These are phyloP conservation scores for Spathaspora girioi DNA, from an alignment of 805 yeast genomes.

Conservation along the genomic window DNA sequence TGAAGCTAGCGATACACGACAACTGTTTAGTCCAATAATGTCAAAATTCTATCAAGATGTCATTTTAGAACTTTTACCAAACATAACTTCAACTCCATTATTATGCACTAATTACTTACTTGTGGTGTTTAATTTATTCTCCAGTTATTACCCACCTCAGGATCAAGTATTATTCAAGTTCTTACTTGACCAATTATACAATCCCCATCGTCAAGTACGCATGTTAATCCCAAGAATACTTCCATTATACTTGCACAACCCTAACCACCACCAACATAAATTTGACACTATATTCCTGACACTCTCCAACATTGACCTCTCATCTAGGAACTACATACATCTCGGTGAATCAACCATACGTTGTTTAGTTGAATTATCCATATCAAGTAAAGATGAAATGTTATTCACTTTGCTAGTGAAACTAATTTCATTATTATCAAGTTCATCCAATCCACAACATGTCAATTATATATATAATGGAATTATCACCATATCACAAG, in stretches of 20 bases:
- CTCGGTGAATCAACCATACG: slow-evolving; percentile 56
- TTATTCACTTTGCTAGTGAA: slow-evolving; percentile 63
- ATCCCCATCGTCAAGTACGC: slow-evolving; percentile 51
- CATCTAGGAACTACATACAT: slow-evolving; percentile 27
- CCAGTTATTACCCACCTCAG: slow-evolving; percentile 50
- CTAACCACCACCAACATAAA: slow-evolving; percentile 16
- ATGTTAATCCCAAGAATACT: slow-evolving; percentile 48
- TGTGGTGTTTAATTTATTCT: slow-evolving; percentile 46
- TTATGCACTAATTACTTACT: slow-evolving; percentile 43
- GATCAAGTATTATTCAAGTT: slow-evolving; percentile 33
- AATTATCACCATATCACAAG: slow-evolving; percentile 53
- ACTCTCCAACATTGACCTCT: slow-evolving; percentile 39
- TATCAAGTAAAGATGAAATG: slow-evolving; percentile 61
- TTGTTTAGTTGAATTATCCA: slow-evolving; percentile 64
- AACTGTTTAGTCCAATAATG: slow-evolving; percentile 16
- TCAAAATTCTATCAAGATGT: slow-evolving; percentile 21
- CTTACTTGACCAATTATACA: slow-evolving; percentile 36
- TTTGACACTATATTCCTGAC: slow-evolving; percentile 43
- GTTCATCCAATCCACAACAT: slow-evolving; percentile 54
- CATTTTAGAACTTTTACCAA: slow-evolving; percentile 15
- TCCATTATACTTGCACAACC: slow-evolving; percentile 50
- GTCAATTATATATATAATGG: slow-evolving; percentile 67
- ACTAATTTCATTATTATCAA: slow-evolving; percentile 63
- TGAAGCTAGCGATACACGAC: slow-evolving; percentile 25
- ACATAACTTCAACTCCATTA: slow-evolving; percentile 16